A percentile compares a stretch with the other conserved stretches of the same genome.
phyloP scores from a whole-genome alignment of 176 grass and related monocot species.

The Elaeis guineensis region DNA sequence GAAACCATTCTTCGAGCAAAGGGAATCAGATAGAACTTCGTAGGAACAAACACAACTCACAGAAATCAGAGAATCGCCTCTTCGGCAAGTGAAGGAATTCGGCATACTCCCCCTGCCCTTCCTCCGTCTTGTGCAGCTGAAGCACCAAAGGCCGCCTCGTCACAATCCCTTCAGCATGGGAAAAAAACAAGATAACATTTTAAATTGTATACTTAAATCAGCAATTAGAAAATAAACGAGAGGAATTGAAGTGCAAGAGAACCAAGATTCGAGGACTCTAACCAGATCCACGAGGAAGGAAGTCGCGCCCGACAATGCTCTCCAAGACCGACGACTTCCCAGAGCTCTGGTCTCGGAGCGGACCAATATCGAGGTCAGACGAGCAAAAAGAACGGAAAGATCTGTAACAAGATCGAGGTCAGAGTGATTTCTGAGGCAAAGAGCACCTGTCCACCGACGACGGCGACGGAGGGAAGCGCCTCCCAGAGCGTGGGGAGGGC shows the following conservation, averaged over 20 bases:
- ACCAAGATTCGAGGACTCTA: neutral
- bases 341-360: slow-evolving; percentile 45
- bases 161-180: slow-evolving; percentile 62
- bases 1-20: no score
- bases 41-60: slow-evolving; percentile 18
- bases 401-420: no score
- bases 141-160: slow-evolving; percentile 84
- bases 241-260: neutral
- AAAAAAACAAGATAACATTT: no score
- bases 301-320: slow-evolving; percentile 94
- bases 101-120: slow-evolving; percentile 56
- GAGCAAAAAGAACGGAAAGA: neutral
- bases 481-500: slow-evolving; percentile 12
- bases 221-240: neutral
- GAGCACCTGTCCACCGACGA: slow-evolving; percentile 16
- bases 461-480: slow-evolving; percentile 20
- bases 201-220: neutral
- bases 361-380: neutral
- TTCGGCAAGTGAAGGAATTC: slow-evolving; percentile 77
- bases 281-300: slow-evolving; percentile 90
- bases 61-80: slow-evolving; percentile 60
- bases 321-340: slow-evolving; percentile 93
- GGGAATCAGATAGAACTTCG: no score
- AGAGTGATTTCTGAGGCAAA: no score
- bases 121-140: slow-evolving; percentile 73